Evolutionary conservation across 257 asterid species (phyloP), one percentile per base, ranked within the genome.

Genomic region (Solanum sitiens): DNA sequence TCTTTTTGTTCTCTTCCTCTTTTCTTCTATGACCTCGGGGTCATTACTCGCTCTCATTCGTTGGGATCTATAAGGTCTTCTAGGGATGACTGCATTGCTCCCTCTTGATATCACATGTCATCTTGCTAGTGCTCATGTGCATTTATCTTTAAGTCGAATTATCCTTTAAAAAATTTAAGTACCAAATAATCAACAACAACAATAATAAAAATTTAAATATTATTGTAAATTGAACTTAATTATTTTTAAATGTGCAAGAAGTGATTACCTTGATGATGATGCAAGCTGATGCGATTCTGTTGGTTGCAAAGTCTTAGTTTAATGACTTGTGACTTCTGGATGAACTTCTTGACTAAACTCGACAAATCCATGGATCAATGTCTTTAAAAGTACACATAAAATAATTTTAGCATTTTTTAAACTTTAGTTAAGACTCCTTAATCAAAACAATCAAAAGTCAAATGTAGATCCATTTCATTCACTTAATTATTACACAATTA

Each of bases 321-420:
- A 4, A 65, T n/a, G 72, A n/a, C 18, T n/a, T 65, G 18, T 65
- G 3, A n/a, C 0, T 65, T 65, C 8, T 27, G 4, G 33, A 1
- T 65, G 4, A n/a, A 65, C 72, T 65, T 65, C 33, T n/a, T 65
- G 4, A 5, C 8, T n/a, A n/a, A 11, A 4, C 8, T 65, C 33
- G 18, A n/a, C 1, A 0, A 4, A 65, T 65, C 4, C 33, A 11
- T 0, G 6, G 3, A 4, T 12, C 7, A n/a, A 25, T 5, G 33
- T 2, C 33, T n/a, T 3, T n/a, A 15, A 65, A 11, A n/a, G 3
- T 11, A n/a, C 5, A 4, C 25, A n/a, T 65, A 65, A 65, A 6
- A 11, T n/a, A n/a, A 5, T 13, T 37, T 37, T 39, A 11, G 1
- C 27, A 39, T n/a, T 75, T 75, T 2, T 4, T 12, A 40, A 40